Percentiles rank a stretch among this genome's conserved stretches.
phyloP scores from a whole-genome alignment of 345 rosid species.

The Stellera chamaejasme region DNA sequence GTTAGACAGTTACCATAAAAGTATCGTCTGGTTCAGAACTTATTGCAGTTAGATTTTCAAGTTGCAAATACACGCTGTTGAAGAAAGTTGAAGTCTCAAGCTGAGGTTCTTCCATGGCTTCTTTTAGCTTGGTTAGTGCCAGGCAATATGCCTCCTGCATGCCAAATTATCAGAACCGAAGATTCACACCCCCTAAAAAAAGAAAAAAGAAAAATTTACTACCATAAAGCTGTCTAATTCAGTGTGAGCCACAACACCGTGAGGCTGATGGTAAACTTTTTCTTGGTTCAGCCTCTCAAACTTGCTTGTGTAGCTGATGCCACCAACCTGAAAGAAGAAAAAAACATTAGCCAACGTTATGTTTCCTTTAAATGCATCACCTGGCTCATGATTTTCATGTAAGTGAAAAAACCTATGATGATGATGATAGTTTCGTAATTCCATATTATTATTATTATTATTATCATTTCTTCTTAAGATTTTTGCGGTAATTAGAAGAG shows the following conservation, averaged over 20 bases:
- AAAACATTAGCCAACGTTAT: not conserved
- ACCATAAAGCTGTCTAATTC: constrained; percentile 49
- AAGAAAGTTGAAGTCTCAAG: constrained; percentile 40
- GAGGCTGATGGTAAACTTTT: constrained; percentile 7
- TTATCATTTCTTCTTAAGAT: too few species aligned
- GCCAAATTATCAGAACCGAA: not conserved
- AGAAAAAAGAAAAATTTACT: not conserved
- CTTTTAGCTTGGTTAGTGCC: constrained; percentile 33
- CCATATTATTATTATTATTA: too few species aligned
- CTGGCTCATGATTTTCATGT: not conserved
- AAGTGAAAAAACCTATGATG: too few species aligned
- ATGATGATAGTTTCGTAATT: not conserved
- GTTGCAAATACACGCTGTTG: constrained; percentile 41
- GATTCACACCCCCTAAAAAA: not conserved
- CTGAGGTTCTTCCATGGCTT: constrained; percentile 50
- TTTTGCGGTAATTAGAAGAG: too few species aligned
- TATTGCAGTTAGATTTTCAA: constrained; percentile 21
- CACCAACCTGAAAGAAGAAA: constrained; percentile 17
- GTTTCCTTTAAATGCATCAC: not conserved
- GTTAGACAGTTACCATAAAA: constrained; percentile 16
- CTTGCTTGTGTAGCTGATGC: constrained; percentile 6
- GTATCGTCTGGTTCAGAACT: constrained; percentile 9
- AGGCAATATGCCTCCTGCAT: constrained; percentile 33
- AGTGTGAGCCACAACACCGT: constrained; percentile 20
- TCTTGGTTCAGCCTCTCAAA: constrained; percentile 1